phyloP scores from a whole-genome alignment of 768 basidiomycete species.

The Hydnomerulius pinastri region DNA sequence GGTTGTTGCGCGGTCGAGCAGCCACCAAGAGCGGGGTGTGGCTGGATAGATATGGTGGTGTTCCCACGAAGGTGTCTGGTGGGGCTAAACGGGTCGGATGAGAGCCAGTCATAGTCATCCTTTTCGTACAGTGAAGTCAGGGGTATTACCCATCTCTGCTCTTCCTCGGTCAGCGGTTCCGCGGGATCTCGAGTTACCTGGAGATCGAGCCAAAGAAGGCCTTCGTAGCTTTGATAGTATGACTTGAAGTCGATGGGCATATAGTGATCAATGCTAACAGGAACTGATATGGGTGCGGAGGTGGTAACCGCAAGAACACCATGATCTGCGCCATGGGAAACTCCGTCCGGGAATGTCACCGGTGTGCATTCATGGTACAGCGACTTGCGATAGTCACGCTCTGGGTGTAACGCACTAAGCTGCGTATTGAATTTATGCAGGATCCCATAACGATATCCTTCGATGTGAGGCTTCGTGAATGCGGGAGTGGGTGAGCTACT shows the following conservation, averaged over 20 bases:
- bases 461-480: not conserved
- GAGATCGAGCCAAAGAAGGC: not conserved
- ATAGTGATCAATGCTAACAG: not conserved
- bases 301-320: not conserved
- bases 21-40: not conserved
- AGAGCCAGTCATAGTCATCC: slow-evolving; percentile 2
- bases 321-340: no score
- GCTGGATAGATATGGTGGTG: not conserved
- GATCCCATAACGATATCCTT: not conserved
- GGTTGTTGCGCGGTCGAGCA: not conserved
- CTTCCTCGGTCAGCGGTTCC: not conserved
- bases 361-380: no score
- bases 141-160: not conserved
- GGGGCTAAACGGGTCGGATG: not conserved
- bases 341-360: not conserved
- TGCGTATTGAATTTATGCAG: not conserved
- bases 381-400: no score
- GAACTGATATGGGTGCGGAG: not conserved
- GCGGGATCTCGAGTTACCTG: not conserved
- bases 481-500: no score
- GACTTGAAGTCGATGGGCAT: not conserved
- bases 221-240: not conserved
- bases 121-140: not conserved
- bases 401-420: not conserved
- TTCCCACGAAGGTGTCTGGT: not conserved